Percentiles rank a stretch among this genome's conserved stretches.
These are phyloP conservation scores for Sicyos edulis DNA, from an alignment of 306 rosid species.

Conservation along the genomic window DNA sequence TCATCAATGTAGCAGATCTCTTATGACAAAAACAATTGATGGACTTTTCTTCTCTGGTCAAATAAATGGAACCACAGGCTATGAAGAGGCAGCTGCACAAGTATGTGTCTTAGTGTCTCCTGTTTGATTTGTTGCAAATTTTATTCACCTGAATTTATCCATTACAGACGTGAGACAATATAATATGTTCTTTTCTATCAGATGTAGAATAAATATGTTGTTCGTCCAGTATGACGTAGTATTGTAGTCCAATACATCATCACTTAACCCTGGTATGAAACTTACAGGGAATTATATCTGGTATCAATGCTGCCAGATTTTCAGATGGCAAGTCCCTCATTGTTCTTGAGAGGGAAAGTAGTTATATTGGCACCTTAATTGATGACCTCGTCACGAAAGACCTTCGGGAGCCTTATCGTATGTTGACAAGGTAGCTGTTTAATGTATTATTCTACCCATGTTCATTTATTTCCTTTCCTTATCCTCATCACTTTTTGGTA, in stretches of 20 bases:
- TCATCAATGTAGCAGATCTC: constrained; percentile 82
- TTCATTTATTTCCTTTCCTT: not conserved
- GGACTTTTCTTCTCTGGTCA: constrained; percentile 98
- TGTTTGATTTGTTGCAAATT: not conserved
- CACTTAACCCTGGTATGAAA: constrained; percentile 8
- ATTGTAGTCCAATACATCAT: not conserved
- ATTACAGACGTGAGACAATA: not conserved
- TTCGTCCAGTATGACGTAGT: not conserved
- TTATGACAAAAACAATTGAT: constrained; percentile 85
- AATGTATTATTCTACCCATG: not conserved
- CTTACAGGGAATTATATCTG: constrained; percentile 77
- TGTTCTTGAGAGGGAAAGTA: constrained; percentile 94
- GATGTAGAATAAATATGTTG: not conserved
- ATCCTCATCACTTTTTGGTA: no score
- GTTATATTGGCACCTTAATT: constrained; percentile 78
- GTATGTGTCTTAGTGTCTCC: constrained; percentile 25
- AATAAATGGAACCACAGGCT: constrained; percentile 97
- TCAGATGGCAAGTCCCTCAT: constrained; percentile 74
- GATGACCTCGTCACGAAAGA: constrained; percentile 67
- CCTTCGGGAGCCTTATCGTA: constrained; percentile 61
- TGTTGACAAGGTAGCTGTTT: constrained; percentile 48
- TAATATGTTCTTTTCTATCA: not conserved
- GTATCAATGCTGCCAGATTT: constrained; percentile 88
- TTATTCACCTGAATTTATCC: not conserved
- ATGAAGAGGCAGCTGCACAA: constrained; percentile 99